A percentile compares a stretch with the other conserved stretches of the same genome.
phyloP scores from a whole-genome alignment of 345 rosid genomes.

The Lumnitzera racemosa region DNA sequence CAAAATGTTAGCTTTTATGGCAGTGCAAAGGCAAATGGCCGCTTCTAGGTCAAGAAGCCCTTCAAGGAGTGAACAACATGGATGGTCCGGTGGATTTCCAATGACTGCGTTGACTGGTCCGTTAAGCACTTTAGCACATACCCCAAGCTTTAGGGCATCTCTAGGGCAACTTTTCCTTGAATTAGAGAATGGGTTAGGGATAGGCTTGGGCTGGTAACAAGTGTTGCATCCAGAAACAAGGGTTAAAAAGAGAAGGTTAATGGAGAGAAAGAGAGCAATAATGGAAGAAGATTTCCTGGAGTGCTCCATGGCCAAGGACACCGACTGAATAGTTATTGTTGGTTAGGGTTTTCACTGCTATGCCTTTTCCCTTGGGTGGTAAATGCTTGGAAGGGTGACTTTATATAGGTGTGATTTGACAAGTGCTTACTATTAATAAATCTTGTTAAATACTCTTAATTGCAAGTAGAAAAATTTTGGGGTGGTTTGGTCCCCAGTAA shows the following conservation, averaged over 20 bases:
- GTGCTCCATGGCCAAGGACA: slow-evolving; percentile 23
- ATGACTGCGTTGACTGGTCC: slow-evolving; percentile 38
- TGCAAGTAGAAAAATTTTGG: too few species aligned
- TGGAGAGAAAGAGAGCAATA: slow-evolving; percentile 25
- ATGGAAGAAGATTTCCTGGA: slow-evolving; percentile 15
- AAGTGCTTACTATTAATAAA: too few species aligned
- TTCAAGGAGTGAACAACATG: slow-evolving; percentile 54
- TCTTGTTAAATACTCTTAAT: too few species aligned
- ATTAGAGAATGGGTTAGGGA: slow-evolving; percentile 32
- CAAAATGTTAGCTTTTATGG: slow-evolving; percentile 61
- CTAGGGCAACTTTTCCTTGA: slow-evolving; percentile 43
- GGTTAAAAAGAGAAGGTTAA: slow-evolving; percentile 28
- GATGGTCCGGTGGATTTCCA: slow-evolving; percentile 48
- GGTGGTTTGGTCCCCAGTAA: too few species aligned
- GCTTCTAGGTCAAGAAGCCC: slow-evolving; percentile 67
- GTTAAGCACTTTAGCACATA: slow-evolving; percentile 53
- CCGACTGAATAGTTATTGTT: background rate
- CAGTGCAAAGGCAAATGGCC: slow-evolving; percentile 64
- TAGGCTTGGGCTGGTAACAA: slow-evolving; percentile 33
- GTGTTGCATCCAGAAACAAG: slow-evolving; percentile 42
- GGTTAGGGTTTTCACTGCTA: too few species aligned
- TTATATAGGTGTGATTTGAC: too few species aligned
- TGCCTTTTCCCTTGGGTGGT: too few species aligned
- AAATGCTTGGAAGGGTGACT: too few species aligned
- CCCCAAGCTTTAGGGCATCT: slow-evolving; percentile 52